Base-by-base conservation (phyloP, 2,329 filamentous ascomycete species). In the Cladosporium austrohemisphaericum region DNA sequence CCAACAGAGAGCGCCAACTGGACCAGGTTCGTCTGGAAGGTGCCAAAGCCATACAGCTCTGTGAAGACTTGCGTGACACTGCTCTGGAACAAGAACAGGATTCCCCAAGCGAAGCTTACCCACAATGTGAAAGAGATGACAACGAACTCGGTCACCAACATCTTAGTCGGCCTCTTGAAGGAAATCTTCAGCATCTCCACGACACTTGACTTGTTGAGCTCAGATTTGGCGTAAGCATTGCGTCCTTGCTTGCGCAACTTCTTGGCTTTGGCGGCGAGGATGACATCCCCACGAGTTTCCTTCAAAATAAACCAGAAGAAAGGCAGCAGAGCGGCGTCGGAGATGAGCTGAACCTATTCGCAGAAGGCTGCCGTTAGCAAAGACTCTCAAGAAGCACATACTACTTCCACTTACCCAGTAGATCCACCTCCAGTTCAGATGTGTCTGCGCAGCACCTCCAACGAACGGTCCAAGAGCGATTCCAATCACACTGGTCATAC, bases 211-310 rank as follows among this genome's bases (percentile, higher is more conserved):
- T 65, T 28, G 64, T 60, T 54, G 75, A 71, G 44, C 77, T 73
- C 5, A 66, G 57, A 49, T 69, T 68, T 4, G 73, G 66, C 54
- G 75, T 69, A 1, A 74, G 50, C 4, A 71, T 79, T 55, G 68
- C 68, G 45, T 63, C 63, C 9, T 47, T 37, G 33, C 13, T 47
- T 47, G 44, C 78, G 72, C 9, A 81, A 62, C 5, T 67, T 66
- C 13, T 64, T 66, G 7, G 79, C 79, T 36, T 74, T 71, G 4
- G 61, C 60, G 50, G 74, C 66, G 4, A 82, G 68, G n/a, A 83
- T 63, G 4, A 73, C 69, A 0, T 73, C 70, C 0, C 65, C 69
- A 20, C 71, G 78, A 0, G 77, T 76, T 59, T 83, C 78, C 67
- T 67, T 66, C 3, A 78, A 58, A 9, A 64, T 65, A 22, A 69